Evolutionary conservation across 768 basidiomycete species (phyloP), one percentile per base, ranked within the genome.

Genomic region (Agaricus subrufescens): DNA sequence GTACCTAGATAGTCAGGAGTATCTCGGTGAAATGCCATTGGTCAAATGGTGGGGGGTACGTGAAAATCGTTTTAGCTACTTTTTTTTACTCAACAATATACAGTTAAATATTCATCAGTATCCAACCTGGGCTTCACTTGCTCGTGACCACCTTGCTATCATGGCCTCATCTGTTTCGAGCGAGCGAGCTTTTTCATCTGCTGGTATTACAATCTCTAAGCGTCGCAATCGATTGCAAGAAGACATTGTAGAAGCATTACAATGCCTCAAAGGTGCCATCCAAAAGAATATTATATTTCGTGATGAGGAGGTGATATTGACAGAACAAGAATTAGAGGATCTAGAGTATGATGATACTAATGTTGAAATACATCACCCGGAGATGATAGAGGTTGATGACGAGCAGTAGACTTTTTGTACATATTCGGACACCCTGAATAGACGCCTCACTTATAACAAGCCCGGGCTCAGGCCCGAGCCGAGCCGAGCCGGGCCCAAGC

Each of bases 81-180:
- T 31, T 31, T 4, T 31, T 31, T 31, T 9, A 9, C 31, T 31
- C 5, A 31, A 31, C 9, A 5, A 31, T 9, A 31, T 9, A 4
- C 9, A 31, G 31, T 31, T 31, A 31, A 31, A 31, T 31, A 9
- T 9, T 31, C 31, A 31, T 31, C 31, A 9, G 5, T 31, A 31
- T 57, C 72, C 67, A 2, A 64, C 65, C 0, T 75, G 71, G 71
- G 69, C 67, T 0, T 71, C 71, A 0, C 64, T 78, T 19, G 71
- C 73, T 8, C 53, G 60, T 14, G 73, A 77, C 51, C 70, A 70
- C 46, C 67, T 77, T 14, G 58, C 70, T 1, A 71, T 77, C 38
- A 75, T 75, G 70, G 70, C 67, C 12, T 69, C 68, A 4, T 71
- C 65, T 8, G 71, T 75, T 2, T 73, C 71, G 2, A 73, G 71